Base-by-base conservation (phyloP, 768 basidiomycete species). In the Rubroboletus satanas region DNA sequence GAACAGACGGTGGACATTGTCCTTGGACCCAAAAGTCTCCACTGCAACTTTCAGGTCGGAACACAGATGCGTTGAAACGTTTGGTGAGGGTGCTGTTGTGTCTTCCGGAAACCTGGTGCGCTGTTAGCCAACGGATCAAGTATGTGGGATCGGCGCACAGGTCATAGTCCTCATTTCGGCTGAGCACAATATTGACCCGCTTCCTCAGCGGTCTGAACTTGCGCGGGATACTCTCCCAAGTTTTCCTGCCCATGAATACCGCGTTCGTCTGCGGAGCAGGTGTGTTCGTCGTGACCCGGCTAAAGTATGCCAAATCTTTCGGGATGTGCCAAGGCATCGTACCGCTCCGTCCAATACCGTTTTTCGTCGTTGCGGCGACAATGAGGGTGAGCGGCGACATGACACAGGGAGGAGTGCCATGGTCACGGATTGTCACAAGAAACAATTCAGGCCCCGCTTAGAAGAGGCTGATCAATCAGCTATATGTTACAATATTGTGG, bases 211-310 rank as follows among this genome's bases (percentile, higher is more conserved):
- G 97, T 58, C 89, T 79, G 73, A 88, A 90, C 68, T 84, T 90
- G 18, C 66, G 59, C 8, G 97, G 96, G 51, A 99, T 98, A 68
- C 91, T 91, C 73, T 98, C 93, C 97, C 97, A 99, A 14, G 94
- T 96, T 65, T 90, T 93, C 52, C 96, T 80, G 12, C 97, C 97
- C 96, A 99, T 98, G 52, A 98, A 75, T 18, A 98, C 87, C 1
- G 81, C 83, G 71, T 98, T 98, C 54, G 68, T 74, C 43, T 64
- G 67, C 7, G 76, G 79, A 36, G 77, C 71, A 7, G 84, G 82
- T 32, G 84, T 81, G 37, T 69, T 73, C 7, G 82, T 81, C 32
- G 90, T 90, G 67, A 87, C 85, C 50, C 81, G 78, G n/a, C 87
- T 85, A 69, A 99, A 99, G 72, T 96, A 97, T 48, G 87, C 84